A percentile compares a stretch with the other conserved stretches of the same genome.
Conservation (phyloP, 352 stramenopile genomes). For the Phytopythium oedochilum region DNA sequence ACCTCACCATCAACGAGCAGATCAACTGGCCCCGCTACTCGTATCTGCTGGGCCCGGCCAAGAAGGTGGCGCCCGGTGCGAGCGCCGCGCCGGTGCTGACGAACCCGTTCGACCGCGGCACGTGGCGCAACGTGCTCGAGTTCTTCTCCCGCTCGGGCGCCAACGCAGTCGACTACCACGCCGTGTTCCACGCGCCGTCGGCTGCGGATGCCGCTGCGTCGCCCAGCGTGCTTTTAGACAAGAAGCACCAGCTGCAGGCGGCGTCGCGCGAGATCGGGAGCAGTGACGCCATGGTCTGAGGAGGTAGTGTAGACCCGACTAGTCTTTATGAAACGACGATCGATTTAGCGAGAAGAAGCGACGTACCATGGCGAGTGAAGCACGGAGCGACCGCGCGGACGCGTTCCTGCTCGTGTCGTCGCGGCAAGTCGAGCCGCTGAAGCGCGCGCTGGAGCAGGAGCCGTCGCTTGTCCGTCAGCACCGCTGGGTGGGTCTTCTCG, state of each 20-base stretch:
- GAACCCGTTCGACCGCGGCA: conserved; percentile 44
- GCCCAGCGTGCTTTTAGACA: background rate
- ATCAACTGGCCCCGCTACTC: conserved; percentile 81
- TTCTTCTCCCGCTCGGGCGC: conserved; percentile 37
- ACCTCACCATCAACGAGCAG: conserved; percentile 79
- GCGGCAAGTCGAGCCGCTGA: conserved; percentile 29
- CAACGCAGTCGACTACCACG: conserved; percentile 33
- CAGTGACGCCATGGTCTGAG: conserved; percentile 1
- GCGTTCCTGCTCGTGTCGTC: conserved; percentile 55
- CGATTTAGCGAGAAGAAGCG: background rate
- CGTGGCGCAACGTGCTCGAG: conserved; percentile 35
- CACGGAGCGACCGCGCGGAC: conserved; percentile 13
- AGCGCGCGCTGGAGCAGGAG: conserved; percentile 21
- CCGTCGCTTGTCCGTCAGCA: conserved; percentile 31
- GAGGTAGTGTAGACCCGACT: background rate
- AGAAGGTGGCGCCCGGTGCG: background rate
- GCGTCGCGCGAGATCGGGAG: background rate
- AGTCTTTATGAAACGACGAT: background rate
- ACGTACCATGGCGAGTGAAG: background rate
- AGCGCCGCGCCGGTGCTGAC: conserved; percentile 7
- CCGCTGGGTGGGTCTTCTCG: conserved; percentile 43
- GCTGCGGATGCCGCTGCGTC: background rate
- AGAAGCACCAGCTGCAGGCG: conserved; percentile 3
- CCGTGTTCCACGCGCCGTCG: conserved; percentile 25
- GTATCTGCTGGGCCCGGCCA: conserved; percentile 36